These are phyloP conservation scores for Steccherinum ochraceum DNA, from an alignment of 768 basidiomycete species.

Conservation along the genomic window DNA sequence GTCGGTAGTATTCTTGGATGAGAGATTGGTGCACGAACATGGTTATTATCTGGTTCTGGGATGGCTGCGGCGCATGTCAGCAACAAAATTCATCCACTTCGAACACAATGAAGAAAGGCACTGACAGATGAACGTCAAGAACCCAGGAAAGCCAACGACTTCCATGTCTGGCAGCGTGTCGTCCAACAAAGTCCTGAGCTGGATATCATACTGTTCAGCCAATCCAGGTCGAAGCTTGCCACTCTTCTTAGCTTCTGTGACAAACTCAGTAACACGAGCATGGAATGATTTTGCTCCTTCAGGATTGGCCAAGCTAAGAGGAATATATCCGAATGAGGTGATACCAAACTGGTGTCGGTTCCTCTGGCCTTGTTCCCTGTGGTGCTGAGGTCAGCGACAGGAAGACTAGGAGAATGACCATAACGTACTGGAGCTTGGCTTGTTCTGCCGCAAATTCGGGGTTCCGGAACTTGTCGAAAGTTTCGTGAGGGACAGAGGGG, in stretches of 20 bases:
- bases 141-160: background rate
- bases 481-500: constrained; percentile 6
- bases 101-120: background rate
- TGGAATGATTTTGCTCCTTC: background rate
- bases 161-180: background rate
- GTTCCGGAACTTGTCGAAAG: constrained; percentile 14
- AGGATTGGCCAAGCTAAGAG: background rate
- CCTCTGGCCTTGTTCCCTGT: constrained; percentile 4
- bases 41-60: background rate
- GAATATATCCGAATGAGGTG: constrained; percentile 3
- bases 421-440: constrained; percentile 14
- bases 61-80: background rate
- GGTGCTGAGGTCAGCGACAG: background rate
- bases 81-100: too few relatives aligned
- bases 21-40: background rate
- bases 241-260: background rate
- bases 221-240: constrained; percentile 1
- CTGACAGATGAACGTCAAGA: background rate
- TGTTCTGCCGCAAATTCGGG: constrained; percentile 13
- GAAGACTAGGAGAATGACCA: background rate
- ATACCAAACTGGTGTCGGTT: constrained; percentile 2
- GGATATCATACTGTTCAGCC: constrained; percentile 7
- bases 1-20: background rate
- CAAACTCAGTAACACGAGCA: background rate
- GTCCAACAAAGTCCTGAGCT: background rate